Evolutionary conservation across 441 rosid genomes (phyloP), one percentile per base, ranked within the genome.

Genomic region (Manihot esculenta): DNA sequence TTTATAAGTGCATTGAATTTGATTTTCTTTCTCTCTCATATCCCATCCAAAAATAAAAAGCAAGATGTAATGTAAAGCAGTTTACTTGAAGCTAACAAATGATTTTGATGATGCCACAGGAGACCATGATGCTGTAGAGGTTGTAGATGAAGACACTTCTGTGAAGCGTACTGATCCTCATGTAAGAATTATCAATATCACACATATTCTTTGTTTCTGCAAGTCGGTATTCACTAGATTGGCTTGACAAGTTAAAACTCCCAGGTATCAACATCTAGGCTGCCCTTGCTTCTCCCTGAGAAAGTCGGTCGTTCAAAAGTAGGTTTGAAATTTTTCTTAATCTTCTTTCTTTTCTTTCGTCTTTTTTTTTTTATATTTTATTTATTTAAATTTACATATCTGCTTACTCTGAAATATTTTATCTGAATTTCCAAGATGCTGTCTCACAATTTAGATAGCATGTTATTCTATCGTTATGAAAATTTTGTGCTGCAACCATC

Each of bases 271-370:
- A 78, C 86, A 68, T 87, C 97, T 79, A 87, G 87, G 64, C 76
- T 92, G 83, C 97, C 97, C 7, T 81, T 92, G 85, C 82, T 94
- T 70, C 88, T 94, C n/a, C 76, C 99, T 20, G 99, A 92, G 83
- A 94, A 94, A 81, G 90, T 90, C 74, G 89, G 82, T 49, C 93
- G 94, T 59, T 75, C 94, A 56, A 92, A 94, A 95, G 99, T 87
- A 79, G 64, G 77, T 35, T 35, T 35, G 41, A 54, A 42, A 64
- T 30, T 30, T 30, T 2, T 30, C 11, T 55, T 56, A 30, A 30
- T 30, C n/a, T n/a, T n/a, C n/a, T n/a, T n/a, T n/a, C n/a, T n/a
- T n/a, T n/a, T n/a, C n/a, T n/a, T n/a, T n/a, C n/a, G n/a, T n/a
- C n/a, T n/a, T n/a, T n/a, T n/a, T n/a, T n/a, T n/a, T n/a, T n/a